phyloP scores from a whole-genome alignment of 192 early-diverging fungal species.

The Paraglomus brasilianum region DNA sequence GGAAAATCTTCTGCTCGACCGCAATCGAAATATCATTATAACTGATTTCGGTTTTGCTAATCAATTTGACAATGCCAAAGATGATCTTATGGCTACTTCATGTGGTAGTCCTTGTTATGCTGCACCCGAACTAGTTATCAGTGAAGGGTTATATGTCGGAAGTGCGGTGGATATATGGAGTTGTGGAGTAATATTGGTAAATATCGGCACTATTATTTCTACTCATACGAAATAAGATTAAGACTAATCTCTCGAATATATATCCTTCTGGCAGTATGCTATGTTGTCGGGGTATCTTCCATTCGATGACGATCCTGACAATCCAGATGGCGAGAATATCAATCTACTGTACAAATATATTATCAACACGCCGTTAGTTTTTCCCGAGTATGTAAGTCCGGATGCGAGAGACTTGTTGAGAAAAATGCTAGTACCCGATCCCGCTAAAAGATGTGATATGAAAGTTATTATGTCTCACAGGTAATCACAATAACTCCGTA shows the following conservation, averaged over 20 bases:
- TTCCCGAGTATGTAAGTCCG: constrained; percentile 82
- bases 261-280: constrained; percentile 54
- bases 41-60: constrained; percentile 99
- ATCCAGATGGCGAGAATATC: constrained; percentile 89
- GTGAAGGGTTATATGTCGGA: constrained; percentile 93
- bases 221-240: constrained; percentile 6
- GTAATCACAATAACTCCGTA: constrained; percentile 32
- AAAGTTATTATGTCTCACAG: constrained; percentile 72
- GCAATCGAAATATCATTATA: constrained; percentile 89
- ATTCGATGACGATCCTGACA: constrained; percentile 87
- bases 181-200: constrained; percentile 91
- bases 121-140: constrained; percentile 97
- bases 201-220: constrained; percentile 23
- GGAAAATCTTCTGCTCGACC: constrained; percentile 95
- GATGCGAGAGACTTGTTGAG: constrained; percentile 77
- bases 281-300: constrained; percentile 90
- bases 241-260: not conserved
- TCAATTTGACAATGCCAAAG: constrained; percentile 68
- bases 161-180: constrained; percentile 98
- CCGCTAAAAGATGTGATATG: constrained; percentile 70
- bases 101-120: constrained; percentile 99
- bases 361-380: constrained; percentile 73
- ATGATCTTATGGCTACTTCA: constrained; percentile 87
- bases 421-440: constrained; percentile 92
- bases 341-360: constrained; percentile 84